A percentile compares a stretch with the other conserved stretches of the same genome.
Conservation (phyloP, 306 rosid genomes). For the Quercus wislizeni region DNA sequence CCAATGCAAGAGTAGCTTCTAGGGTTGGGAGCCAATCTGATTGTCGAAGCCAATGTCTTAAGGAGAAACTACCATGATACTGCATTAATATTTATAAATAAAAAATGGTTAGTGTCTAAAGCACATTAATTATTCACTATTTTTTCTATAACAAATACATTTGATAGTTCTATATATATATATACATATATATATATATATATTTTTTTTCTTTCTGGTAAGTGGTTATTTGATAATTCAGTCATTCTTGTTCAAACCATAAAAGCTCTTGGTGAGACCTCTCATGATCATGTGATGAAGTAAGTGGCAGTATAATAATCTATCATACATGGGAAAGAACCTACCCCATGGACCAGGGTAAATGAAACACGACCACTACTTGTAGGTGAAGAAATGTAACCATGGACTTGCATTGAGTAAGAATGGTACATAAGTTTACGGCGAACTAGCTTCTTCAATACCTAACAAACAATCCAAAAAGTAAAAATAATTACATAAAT, state of each 20-base stretch:
- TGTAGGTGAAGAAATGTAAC: conserved; percentile 65
- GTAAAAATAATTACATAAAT: conserved; percentile 15
- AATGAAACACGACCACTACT: conserved; percentile 57
- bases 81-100: conserved; percentile 30
- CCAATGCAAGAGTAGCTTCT: conserved; percentile 96
- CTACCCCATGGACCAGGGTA: conserved; percentile 92
- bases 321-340: conserved; percentile 27
- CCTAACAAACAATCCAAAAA: conserved; percentile 37
- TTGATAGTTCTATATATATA: too few relatives aligned
- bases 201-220: too few relatives aligned
- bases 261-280: conserved; percentile 7
- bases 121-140: too few relatives aligned
- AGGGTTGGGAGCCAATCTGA: conserved; percentile 98
- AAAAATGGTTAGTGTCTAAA: not conserved
- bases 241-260: not conserved
- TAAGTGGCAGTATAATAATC: conserved; percentile 3
- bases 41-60: conserved; percentile 94
- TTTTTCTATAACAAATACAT: too few relatives aligned
- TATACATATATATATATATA: too few relatives aligned
- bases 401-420: conserved; percentile 96
- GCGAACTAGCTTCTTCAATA: conserved; percentile 75
- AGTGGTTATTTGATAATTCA: not conserved
- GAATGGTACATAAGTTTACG: conserved; percentile 89
- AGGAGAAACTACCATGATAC: conserved; percentile 98
- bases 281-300: conserved; percentile 5